Evolutionary conservation across 345 rosid species (phyloP).

Genomic region (Salix koriyanagi): DNA sequence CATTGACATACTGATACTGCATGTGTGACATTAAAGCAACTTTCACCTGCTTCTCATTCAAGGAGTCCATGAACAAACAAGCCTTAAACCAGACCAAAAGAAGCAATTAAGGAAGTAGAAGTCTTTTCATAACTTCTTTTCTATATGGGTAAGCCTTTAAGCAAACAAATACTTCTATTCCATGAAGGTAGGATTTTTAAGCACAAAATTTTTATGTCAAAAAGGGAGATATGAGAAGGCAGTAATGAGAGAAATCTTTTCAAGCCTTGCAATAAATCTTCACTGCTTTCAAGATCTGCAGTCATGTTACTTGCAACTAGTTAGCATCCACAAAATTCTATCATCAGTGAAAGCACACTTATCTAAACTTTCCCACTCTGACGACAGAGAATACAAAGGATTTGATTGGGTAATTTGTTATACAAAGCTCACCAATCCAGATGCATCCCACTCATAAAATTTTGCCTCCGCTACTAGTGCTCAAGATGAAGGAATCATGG

Average conservation of each 20-base stretch:
- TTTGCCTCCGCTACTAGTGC: not conserved
- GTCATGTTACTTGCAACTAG: not conserved
- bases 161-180: too few species aligned
- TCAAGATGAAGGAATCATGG: not conserved
- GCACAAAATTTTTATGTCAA: not conserved
- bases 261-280: not conserved
- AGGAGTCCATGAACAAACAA: too few species aligned
- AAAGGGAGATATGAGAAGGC: not conserved
- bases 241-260: not conserved
- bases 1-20: too few species aligned
- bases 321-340: too few species aligned
- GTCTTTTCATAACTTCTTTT: too few species aligned
- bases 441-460: not conserved
- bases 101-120: too few species aligned
- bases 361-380: not conserved
- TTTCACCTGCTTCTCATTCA: too few species aligned
- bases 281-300: not conserved
- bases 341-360: not conserved
- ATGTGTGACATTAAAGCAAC: too few species aligned
- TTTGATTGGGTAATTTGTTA: not conserved
- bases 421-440: not conserved
- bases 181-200: not conserved
- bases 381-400: not conserved
- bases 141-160: too few species aligned
- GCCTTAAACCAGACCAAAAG: too few species aligned